A percentile compares a stretch with the other conserved stretches of the same genome.
Conservation (phyloP, 106 monocot species). For the Hemerocallis citrina region DNA sequence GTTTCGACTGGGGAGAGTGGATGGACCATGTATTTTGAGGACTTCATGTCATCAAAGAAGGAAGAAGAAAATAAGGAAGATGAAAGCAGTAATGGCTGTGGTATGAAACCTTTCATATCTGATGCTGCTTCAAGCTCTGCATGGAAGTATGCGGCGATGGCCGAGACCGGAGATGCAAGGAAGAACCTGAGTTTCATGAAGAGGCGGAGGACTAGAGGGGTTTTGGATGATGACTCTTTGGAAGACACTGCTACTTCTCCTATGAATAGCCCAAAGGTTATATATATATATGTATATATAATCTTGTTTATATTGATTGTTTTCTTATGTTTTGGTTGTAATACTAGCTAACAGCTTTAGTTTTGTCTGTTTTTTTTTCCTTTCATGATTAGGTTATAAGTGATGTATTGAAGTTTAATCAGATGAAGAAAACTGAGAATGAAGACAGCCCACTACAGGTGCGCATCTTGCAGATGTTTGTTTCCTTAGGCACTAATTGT, state of each 20-base stretch:
- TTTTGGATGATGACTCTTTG: slow-evolving; percentile 13
- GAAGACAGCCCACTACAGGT: too few species aligned
- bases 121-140: slow-evolving; percentile 24
- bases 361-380: slow-evolving; percentile 10
- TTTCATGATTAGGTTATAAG: background rate
- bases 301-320: too few species aligned
- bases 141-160: slow-evolving; percentile 2
- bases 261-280: slow-evolving; percentile 25
- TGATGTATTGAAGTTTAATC: too few species aligned
- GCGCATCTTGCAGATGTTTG: too few species aligned
- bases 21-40: slow-evolving; percentile 6
- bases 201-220: background rate
- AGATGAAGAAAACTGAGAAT: too few species aligned
- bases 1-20: slow-evolving; percentile 6
- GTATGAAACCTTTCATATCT: slow-evolving; percentile 18
- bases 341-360: slow-evolving; percentile 1
- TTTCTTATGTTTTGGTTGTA: too few species aligned
- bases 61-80: background rate
- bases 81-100: background rate
- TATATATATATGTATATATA: too few species aligned
- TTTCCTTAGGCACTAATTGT: too few species aligned
- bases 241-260: slow-evolving; percentile 35
- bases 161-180: background rate
- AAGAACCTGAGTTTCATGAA: slow-evolving; percentile 3
- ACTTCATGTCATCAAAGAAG: too few species aligned